Base-by-base conservation (phyloP, 2,329 filamentous ascomycete species). In the Aspergillus thermomutatus region DNA sequence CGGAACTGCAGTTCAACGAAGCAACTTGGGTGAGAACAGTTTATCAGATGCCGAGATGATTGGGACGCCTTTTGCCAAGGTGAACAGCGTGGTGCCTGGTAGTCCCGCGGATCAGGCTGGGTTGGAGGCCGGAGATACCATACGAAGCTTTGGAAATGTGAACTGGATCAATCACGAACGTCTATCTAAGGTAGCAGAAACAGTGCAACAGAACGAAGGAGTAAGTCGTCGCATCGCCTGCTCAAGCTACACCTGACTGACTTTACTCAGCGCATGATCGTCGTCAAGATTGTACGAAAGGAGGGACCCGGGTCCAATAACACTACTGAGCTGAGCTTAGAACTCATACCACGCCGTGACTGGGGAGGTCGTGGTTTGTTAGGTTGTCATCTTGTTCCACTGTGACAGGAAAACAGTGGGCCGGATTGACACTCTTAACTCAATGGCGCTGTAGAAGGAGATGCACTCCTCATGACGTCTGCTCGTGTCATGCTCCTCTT, bases 291-390 rank as follows among this genome's bases (percentile, higher is more conserved):
- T 49, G 82, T 79, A 51, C 82, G 84, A 54, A 76, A 77, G 60
- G 70, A 72, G 49, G 53, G 76, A 69, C 47, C 69, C 67, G 63
- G 74, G 72, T 54, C 79, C 81, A 67, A 83, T 6, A 61, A 69
- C 40, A 72, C 70, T 21, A 72, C 75, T 52, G 75, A 91, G 62
- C 73, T 94, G 56, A 82, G 86, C 56, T 75, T 97, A 66, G 86
- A 84, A 61, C 77, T 99, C 61, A 90, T 81, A 49, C 93, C 93
- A 53, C 83, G 85, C 65, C 84, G 85, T 47, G 82, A 92, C 69
- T 99, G 94, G 93, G 93, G 93, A 64, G 94, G 94, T 28, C 83
- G 91, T 73, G 94, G 93, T 11, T 78, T 95, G 72, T 78, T 99
- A 66, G 93, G 93, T 54, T 99, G 93, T 73, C 92, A 97, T 77